These are phyloP conservation scores for Hymenochaete sp. DNA, from an alignment of 1,284 basidiomycete species.

Conservation along the genomic window DNA sequence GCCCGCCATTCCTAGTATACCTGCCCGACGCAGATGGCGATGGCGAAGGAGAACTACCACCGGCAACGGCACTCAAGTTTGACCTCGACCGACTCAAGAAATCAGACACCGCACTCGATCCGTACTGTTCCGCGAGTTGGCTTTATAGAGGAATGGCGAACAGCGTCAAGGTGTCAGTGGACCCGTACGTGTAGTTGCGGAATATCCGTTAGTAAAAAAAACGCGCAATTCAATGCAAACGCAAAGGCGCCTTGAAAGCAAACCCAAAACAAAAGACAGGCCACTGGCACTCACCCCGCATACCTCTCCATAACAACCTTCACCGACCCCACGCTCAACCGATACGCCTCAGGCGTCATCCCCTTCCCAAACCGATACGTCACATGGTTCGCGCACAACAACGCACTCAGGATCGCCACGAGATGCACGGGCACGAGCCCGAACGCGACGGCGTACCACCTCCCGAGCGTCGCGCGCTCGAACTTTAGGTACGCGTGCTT, in stretches of 20 bases:
- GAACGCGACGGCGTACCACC: slow-evolving; percentile 53
- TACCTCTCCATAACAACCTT: slow-evolving; percentile 68
- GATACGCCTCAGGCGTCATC: slow-evolving; percentile 66
- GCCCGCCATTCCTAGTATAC: too few species aligned
- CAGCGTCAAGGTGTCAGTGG: not conserved
- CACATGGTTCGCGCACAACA: slow-evolving; percentile 64
- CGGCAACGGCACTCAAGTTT: too few species aligned
- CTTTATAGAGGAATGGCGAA: slow-evolving; percentile 22
- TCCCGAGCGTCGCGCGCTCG: slow-evolving; percentile 40
- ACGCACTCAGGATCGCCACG: slow-evolving; percentile 41
- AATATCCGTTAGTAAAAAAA: slow-evolving; percentile 21
- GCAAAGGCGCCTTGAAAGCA: too few species aligned
- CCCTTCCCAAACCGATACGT: slow-evolving; percentile 74
- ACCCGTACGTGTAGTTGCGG: not conserved
- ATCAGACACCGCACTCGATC: slow-evolving; percentile 35
- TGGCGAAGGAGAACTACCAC: too few species aligned
- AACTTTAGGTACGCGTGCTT: slow-evolving; percentile 49
- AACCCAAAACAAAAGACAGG: too few species aligned
- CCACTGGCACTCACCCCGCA: slow-evolving; percentile 42
- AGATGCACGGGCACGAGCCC: slow-evolving; percentile 50
- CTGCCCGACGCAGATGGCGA: not conserved
- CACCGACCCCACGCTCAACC: slow-evolving; percentile 55
- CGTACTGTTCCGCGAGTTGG: slow-evolving; percentile 45
- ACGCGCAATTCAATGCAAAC: not conserved
- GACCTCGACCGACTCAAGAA: slow-evolving; percentile 24